These are phyloP conservation scores for Cytauxzoon felis DNA, from an alignment of 169 alveolate genomes.

Conservation along the genomic window DNA sequence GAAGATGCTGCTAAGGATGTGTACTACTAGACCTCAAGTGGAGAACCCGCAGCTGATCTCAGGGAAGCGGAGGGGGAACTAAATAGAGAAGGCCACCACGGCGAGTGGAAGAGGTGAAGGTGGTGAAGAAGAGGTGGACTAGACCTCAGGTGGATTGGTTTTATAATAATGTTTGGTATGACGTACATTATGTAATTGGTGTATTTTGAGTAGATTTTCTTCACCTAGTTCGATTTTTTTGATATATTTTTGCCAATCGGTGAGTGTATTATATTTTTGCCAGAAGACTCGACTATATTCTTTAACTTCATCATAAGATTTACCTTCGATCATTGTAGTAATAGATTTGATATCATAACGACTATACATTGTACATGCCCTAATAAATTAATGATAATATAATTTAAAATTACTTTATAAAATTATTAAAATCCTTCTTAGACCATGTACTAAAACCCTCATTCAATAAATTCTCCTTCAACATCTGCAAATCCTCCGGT, in stretches of 20 bases:
- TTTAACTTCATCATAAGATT: constrained; percentile 54
- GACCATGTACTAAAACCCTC: constrained; percentile 72
- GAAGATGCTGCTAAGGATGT: too few relatives aligned
- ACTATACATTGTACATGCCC: constrained; percentile 68
- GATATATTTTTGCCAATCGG: constrained; percentile 66
- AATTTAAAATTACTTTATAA: constrained; percentile 39
- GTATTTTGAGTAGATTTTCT: constrained; percentile 54
- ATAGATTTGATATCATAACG: constrained; percentile 65
- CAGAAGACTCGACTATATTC: constrained; percentile 61
- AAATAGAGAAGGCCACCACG: too few relatives aligned
- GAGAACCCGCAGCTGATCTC: too few relatives aligned
- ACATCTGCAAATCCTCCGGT: constrained; percentile 56
- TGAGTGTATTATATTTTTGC: constrained; percentile 50
- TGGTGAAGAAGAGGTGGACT: too few relatives aligned
- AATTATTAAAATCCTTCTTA: constrained; percentile 55
- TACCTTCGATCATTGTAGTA: constrained; percentile 62
- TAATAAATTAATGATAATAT: not conserved
- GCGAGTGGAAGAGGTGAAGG: too few relatives aligned
- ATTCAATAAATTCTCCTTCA: constrained; percentile 46
- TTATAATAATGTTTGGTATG: not conserved
- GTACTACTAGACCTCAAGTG: too few relatives aligned
- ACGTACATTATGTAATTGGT: constrained; percentile 67
- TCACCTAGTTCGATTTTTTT: constrained; percentile 73
- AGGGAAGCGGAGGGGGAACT: too few relatives aligned
- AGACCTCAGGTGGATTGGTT: too few relatives aligned